Conservation (phyloP, 768 basidiomycete genomes). For the Lactarius sanguifluus region DNA sequence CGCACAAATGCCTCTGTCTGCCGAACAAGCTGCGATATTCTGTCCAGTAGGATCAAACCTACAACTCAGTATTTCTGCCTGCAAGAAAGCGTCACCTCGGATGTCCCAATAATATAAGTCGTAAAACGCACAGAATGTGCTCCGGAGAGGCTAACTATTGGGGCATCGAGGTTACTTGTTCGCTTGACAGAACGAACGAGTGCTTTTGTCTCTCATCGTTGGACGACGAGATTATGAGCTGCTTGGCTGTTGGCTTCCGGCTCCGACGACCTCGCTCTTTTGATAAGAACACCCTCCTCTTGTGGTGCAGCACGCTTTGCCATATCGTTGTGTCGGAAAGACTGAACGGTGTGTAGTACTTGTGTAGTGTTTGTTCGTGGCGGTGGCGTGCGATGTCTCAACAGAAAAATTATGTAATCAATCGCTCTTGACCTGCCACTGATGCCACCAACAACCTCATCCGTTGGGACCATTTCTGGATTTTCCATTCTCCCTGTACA, state of each 20-base stretch:
- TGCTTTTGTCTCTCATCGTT: constrained; percentile 70
- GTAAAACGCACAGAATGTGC: constrained; percentile 69
- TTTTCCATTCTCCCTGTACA: constrained; percentile 49
- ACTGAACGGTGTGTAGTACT: neutral
- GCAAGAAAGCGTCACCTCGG: neutral
- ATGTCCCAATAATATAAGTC: neutral
- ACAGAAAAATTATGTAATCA: constrained; percentile 13
- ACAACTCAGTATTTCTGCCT: constrained; percentile 89
- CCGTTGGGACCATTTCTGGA: constrained; percentile 38
- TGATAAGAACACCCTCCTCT: constrained; percentile 54
- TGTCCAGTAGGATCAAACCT: constrained; percentile 94
- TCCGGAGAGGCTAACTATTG: constrained; percentile 87
- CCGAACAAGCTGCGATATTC: constrained; percentile 89
- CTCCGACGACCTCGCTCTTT: constrained; percentile 54
- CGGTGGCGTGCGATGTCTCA: neutral
- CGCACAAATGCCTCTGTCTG: constrained; percentile 88
- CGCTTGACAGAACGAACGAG: constrained; percentile 83
- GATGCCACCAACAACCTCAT: constrained; percentile 11
- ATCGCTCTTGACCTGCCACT: neutral
- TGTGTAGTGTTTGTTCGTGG: neutral
- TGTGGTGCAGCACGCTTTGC: constrained; percentile 70
- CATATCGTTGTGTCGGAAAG: constrained; percentile 41
- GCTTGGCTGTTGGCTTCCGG: constrained; percentile 50
- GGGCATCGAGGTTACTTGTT: constrained; percentile 91
- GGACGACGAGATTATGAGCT: constrained; percentile 75